These are phyloP conservation scores for Neurospora hispaniola DNA, from an alignment of 495 filamentous ascomycete genomes.

Conservation along the genomic window DNA sequence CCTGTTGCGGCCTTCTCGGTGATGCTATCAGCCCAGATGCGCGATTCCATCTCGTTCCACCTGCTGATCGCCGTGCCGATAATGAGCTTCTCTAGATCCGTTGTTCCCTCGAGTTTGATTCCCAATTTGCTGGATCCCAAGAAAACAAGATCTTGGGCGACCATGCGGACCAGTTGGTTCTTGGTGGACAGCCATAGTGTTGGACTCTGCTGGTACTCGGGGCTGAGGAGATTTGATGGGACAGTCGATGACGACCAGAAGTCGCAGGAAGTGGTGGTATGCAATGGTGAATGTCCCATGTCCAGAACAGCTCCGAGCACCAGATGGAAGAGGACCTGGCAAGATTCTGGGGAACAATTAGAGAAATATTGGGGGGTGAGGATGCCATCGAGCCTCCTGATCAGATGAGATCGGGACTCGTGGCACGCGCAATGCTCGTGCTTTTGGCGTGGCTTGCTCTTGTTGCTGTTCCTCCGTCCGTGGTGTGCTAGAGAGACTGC, in stretches of 20 bases:
- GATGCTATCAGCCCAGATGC: conserved; percentile 13
- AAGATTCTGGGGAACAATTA: conserved; percentile 6
- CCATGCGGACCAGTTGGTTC: conserved; percentile 25
- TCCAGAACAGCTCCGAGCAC: conserved; percentile 21
- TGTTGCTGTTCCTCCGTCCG: conserved; percentile 9
- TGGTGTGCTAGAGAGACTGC: conserved; percentile 16
- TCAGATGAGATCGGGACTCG: conserved; percentile 16
- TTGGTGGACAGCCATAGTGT: conserved; percentile 25
- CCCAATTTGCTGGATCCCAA: conserved; percentile 19
- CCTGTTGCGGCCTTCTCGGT: not conserved
- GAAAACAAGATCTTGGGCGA: conserved; percentile 26
- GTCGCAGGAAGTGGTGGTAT: not conserved
- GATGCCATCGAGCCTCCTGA: conserved; percentile 19
- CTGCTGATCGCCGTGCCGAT: conserved; percentile 18
- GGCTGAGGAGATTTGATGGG: not conserved
- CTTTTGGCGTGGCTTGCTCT: conserved; percentile 1
- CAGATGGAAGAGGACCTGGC: conserved; percentile 22
- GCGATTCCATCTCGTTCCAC: conserved; percentile 22
- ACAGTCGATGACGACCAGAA: not conserved
- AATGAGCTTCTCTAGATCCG: conserved; percentile 19
- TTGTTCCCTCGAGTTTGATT: conserved; percentile 19
- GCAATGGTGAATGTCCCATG: conserved; percentile 8
- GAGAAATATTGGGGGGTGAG: conserved; percentile 21
- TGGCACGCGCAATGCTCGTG: conserved; percentile 8
- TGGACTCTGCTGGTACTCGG: conserved; percentile 19